phyloP scores from a whole-genome alignment of 495 filamentous ascomycete genomes.

The Xylaria scruposa region DNA sequence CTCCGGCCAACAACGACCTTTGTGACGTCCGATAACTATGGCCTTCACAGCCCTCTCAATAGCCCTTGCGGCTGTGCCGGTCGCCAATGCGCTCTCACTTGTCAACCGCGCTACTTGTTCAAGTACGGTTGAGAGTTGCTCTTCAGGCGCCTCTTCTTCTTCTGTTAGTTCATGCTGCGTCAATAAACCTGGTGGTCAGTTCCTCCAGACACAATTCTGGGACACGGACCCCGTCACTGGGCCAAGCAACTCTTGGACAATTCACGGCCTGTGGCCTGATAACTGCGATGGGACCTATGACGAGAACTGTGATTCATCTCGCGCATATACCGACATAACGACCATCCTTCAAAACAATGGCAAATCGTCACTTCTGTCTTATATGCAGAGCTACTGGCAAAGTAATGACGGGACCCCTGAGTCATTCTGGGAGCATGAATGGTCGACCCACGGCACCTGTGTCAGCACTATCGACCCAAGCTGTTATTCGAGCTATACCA shows the following conservation, averaged over 20 bases:
- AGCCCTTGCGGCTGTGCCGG: slow-evolving; percentile 23
- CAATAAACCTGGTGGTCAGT: slow-evolving; percentile 75
- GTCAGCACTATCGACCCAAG: slow-evolving; percentile 67
- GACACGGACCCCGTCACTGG: slow-evolving; percentile 73
- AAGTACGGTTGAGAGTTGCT: slow-evolving; percentile 25
- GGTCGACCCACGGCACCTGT: slow-evolving; percentile 79
- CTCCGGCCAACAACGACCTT: not conserved
- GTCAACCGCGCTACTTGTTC: slow-evolving; percentile 19
- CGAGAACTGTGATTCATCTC: slow-evolving; percentile 66
- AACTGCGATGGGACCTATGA: slow-evolving; percentile 79
- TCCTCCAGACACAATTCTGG: slow-evolving; percentile 87
- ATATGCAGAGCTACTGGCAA: slow-evolving; percentile 79
- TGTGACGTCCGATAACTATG: not conserved
- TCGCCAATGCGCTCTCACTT: slow-evolving; percentile 10
- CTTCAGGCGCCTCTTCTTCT: slow-evolving; percentile 12
- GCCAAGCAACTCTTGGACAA: slow-evolving; percentile 77
- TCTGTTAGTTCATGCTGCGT: slow-evolving; percentile 71
- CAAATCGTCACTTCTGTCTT: slow-evolving; percentile 57
- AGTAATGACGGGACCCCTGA: slow-evolving; percentile 60
- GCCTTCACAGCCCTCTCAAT: slow-evolving; percentile 1
- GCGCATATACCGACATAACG: slow-evolving; percentile 72
- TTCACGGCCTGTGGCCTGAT: slow-evolving; percentile 85
- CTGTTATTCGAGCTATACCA: slow-evolving; percentile 70
- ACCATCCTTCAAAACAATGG: slow-evolving; percentile 34
- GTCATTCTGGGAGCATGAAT: slow-evolving; percentile 83